Evolutionary conservation across 2,329 filamentous ascomycete genomes (phyloP), one percentile per base, ranked within the genome.

Genomic region (Trichoderma breve): DNA sequence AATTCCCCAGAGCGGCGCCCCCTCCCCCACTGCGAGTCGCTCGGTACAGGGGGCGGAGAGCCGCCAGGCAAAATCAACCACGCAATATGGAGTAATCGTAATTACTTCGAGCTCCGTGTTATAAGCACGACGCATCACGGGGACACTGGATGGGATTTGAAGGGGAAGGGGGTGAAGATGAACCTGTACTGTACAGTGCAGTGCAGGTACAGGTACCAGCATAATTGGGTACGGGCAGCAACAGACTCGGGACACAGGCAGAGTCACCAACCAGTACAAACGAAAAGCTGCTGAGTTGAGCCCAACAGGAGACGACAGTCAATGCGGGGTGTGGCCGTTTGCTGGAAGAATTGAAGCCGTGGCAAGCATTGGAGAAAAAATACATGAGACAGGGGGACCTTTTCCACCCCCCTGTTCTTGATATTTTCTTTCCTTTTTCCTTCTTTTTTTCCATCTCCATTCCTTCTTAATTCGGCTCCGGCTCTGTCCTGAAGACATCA

Each of bases 1-100:
- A 62, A 70, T 62, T 70, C 66, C 66, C 66, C 39, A 69, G 66
- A 57, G 51, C 64, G 8, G 32, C 43, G 43, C 57, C 57, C 30
- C 57, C 57, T 60, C 51, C 65, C 64, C 64, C 64, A 67, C 64
- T 57, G 64, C 30, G 32, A n/a, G 24, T 28, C 26, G 28, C 6
- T 21, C 51, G 64, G 64, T 21, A 58, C 64, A 67, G 51, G 64
- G 64, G 51, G 32, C n/a, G 34, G 24, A 53, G 66, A 70, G 66
- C 55, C 57, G 66, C 60, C 60, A 26, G 30, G 39, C 61, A 43
- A 36, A 26, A 14, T 12, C 60, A 65, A 65, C 60, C 34, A 47
- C 60, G 51, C 28, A 71, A 24, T 30, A 64, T 36, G 57, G 60
- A 43, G 61, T 36, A 43, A 64, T 36, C n/a, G 39, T 36, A 51